Evolutionary conservation across 2,329 filamentous ascomycete genomes (phyloP).

Genomic region (Hansfordia pulvinata): DNA sequence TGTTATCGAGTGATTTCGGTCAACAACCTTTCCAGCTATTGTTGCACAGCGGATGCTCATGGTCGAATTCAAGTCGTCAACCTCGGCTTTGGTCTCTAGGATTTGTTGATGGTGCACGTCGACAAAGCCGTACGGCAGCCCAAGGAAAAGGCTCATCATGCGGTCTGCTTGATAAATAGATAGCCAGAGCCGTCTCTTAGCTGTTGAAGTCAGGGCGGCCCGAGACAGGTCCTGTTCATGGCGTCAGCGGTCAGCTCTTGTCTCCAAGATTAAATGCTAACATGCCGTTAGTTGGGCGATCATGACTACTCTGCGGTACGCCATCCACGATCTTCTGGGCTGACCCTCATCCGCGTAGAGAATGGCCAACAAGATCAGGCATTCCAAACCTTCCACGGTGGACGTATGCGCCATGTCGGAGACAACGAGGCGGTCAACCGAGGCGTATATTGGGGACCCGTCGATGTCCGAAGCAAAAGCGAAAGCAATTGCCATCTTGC

Average conservation of each 20-base stretch:
- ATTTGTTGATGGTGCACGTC: constrained; percentile 21
- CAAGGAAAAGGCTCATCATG: constrained; percentile 27
- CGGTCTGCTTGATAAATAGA: constrained; percentile 20
- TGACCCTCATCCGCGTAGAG: constrained; percentile 28
- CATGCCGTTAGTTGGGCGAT: constrained; percentile 27
- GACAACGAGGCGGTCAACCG: constrained; percentile 24
- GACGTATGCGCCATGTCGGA: constrained; percentile 24
- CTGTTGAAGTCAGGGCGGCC: constrained; percentile 15
- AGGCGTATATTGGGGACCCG: constrained; percentile 18
- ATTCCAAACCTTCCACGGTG: constrained; percentile 27
- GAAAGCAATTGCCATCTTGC: constrained; percentile 21
- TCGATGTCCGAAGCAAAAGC: constrained; percentile 18
- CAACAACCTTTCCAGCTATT: constrained; percentile 25
- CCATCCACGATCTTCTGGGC: constrained; percentile 26
- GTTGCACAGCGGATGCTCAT: constrained; percentile 13
- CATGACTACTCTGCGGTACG: constrained; percentile 23
- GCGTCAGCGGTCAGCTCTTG: neutral
- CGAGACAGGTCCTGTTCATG: constrained; percentile 2
- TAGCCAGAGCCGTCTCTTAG: constrained; percentile 11
- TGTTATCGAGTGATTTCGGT: constrained; percentile 20
- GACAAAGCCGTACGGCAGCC: constrained; percentile 24
- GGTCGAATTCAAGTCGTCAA: constrained; percentile 2
- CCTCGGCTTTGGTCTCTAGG: constrained; percentile 1
- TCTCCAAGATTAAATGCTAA: constrained; percentile 1
- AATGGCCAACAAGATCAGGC: constrained; percentile 24